Evolutionary conservation across 1,284 basidiomycete species (phyloP).

Genomic region (Leccinum cinnamomeum): DNA sequence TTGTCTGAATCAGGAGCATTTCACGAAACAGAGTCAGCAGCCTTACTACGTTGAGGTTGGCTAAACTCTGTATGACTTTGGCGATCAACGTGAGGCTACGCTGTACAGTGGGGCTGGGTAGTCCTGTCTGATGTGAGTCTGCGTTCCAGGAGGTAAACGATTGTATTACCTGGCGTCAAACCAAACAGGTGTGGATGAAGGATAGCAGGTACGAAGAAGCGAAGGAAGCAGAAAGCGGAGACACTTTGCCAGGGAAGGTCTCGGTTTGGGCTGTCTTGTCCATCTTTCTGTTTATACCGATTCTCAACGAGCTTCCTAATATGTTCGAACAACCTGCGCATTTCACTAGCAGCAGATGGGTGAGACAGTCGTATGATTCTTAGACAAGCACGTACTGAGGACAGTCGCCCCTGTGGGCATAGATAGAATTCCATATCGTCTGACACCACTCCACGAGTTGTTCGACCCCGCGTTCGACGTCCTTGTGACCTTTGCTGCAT

Average conservation of each 20-base stretch:
- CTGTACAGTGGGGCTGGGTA: conserved; percentile 63
- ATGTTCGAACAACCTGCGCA: conserved; percentile 69
- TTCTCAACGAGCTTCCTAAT: conserved; percentile 71
- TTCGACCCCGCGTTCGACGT: conserved; percentile 68
- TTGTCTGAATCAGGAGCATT: conserved; percentile 5
- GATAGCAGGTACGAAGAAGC: conserved; percentile 82
- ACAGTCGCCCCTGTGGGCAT: conserved; percentile 67
- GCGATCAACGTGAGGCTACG: conserved; percentile 76
- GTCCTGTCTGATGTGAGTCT: conserved; percentile 43
- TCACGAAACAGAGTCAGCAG: not conserved
- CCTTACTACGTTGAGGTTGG: conserved; percentile 72
- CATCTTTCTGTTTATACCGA: conserved; percentile 48
- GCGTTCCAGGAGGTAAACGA: not conserved
- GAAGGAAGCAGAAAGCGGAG: conserved; percentile 81
- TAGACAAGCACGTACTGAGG: conserved; percentile 57
- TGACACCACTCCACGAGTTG: conserved; percentile 72
- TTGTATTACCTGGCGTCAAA: conserved; percentile 59
- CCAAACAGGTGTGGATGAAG: conserved; percentile 78
- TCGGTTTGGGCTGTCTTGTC: conserved; percentile 43
- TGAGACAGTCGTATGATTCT: not conserved
- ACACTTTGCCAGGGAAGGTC: conserved; percentile 77
- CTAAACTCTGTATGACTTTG: conserved; percentile 77
- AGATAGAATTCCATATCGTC: conserved; percentile 78
- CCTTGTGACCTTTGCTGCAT: conserved; percentile 56
- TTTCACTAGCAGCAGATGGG: conserved; percentile 53